Evolutionary conservation across 1,139 yeast genomes (phyloP).

Genomic region (Hemisphaericaspora subhashii): DNA sequence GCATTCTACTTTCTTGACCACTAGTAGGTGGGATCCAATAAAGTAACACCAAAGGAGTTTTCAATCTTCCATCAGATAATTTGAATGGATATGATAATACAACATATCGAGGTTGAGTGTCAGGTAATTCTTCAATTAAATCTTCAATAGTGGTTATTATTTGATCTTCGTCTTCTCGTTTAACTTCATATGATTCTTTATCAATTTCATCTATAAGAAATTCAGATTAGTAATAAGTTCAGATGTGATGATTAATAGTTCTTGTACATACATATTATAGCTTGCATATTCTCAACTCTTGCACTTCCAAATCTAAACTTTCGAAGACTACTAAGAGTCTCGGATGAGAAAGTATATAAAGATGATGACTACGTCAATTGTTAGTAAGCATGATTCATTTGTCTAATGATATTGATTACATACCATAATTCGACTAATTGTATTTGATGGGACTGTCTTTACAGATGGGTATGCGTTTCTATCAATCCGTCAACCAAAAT

Average conservation of each 20-base stretch:
- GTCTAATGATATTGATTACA: neutral
- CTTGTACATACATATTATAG: slow-evolving; percentile 53
- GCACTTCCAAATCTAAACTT: slow-evolving; percentile 75
- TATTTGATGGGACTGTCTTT: no score
- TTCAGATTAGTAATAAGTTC: neutral
- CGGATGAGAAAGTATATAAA: slow-evolving; percentile 65
- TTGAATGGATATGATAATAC: slow-evolving; percentile 77
- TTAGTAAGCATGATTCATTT: neutral
- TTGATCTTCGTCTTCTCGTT: slow-evolving; percentile 44
- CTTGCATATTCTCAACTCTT: slow-evolving; percentile 62
- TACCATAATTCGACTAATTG: no score
- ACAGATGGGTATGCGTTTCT: no score
- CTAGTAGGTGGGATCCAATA: slow-evolving; percentile 88
- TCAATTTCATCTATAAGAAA: slow-evolving; percentile 48
- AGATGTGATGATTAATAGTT: neutral
- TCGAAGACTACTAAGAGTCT: slow-evolving; percentile 58
- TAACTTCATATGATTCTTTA: slow-evolving; percentile 55
- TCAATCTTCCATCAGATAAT: slow-evolving; percentile 67
- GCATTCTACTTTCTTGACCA: slow-evolving; percentile 76
- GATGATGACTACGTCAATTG: slow-evolving; percentile 27
- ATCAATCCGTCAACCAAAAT: no score
- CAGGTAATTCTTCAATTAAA: slow-evolving; percentile 76
- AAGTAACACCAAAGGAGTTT: slow-evolving; percentile 71
- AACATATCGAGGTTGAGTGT: slow-evolving; percentile 74
- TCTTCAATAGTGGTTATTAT: slow-evolving; percentile 53